phyloP scores from a whole-genome alignment of 2,329 filamentous ascomycete species.

The Phialocephala sp. region DNA sequence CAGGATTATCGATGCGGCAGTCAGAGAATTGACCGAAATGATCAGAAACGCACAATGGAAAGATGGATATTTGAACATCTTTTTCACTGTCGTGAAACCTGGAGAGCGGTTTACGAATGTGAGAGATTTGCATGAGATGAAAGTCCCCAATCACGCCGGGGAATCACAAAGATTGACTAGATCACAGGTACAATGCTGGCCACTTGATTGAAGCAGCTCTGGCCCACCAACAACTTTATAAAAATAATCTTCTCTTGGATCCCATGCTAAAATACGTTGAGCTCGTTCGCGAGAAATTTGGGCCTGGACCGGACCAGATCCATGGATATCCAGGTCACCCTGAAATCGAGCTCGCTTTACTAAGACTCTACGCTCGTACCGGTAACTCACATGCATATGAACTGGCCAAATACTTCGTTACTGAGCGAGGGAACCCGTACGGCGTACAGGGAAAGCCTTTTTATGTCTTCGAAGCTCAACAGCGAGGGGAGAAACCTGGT shows the following conservation, averaged over 20 bases:
- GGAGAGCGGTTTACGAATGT: conserved; percentile 62
- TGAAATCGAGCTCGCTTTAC: conserved; percentile 56
- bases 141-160: conserved; percentile 33
- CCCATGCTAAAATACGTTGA: conserved; percentile 60
- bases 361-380: conserved; percentile 51
- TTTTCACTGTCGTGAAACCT: conserved; percentile 64
- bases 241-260: conserved; percentile 56
- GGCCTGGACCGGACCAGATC: conserved; percentile 53
- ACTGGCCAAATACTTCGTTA: conserved; percentile 61
- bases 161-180: background rate
- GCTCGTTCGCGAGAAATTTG: conserved; percentile 57
- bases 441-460: conserved; percentile 57
- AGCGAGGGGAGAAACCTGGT: conserved; percentile 55
- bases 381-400: conserved; percentile 47
- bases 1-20: conserved; percentile 51
- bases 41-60: conserved; percentile 60
- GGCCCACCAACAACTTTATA: conserved; percentile 57
- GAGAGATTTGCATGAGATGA: conserved; percentile 66
- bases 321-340: conserved; percentile 67
- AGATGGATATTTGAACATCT: conserved; percentile 68
- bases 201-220: conserved; percentile 66
- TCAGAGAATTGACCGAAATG: conserved; percentile 61
- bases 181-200: conserved; percentile 59
- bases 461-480: conserved; percentile 58
- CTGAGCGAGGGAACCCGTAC: conserved; percentile 59